Evolutionary conservation across 257 asterid species (phyloP).

Genomic region (Lycium barbarum): DNA sequence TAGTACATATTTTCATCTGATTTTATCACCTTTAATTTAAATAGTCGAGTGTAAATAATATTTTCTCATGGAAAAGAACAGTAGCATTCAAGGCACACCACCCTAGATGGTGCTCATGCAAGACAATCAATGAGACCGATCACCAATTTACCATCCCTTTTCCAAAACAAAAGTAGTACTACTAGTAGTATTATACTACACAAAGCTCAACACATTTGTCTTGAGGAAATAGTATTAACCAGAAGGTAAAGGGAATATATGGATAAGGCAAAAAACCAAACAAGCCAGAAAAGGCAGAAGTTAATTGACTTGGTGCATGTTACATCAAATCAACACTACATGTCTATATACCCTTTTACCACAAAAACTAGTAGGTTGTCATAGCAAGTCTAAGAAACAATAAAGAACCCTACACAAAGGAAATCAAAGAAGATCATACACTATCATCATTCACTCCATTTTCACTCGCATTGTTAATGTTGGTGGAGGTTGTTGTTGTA

Average conservation of each 20-base stretch:
- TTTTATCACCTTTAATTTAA: no score
- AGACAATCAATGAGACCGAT: not conserved
- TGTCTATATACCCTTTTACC: not conserved
- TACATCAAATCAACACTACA: not conserved
- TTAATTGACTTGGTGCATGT: not conserved
- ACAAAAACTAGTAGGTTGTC: slow-evolving; percentile 3
- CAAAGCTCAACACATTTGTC: slow-evolving; percentile 18
- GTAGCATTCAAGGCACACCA: not conserved
- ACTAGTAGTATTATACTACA: not conserved
- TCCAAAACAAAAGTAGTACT: not conserved
- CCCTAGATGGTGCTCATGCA: slow-evolving; percentile 32
- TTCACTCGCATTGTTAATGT: slow-evolving; percentile 28
- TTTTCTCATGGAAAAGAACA: no score
- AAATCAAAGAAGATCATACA: slow-evolving; percentile 29
- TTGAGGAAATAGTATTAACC: not conserved
- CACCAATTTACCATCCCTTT: not conserved
- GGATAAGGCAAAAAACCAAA: not conserved
- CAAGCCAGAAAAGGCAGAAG: not conserved
- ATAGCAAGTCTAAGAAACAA: not conserved
- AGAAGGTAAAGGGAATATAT: not conserved
- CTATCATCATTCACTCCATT: slow-evolving; percentile 32
- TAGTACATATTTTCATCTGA: no score
- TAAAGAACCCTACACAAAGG: not conserved
- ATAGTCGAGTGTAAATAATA: no score
- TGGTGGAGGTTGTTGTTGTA: not conserved